Conservation (phyloP, 1,284 basidiomycete species). For the Rhodotorula sp. region DNA sequence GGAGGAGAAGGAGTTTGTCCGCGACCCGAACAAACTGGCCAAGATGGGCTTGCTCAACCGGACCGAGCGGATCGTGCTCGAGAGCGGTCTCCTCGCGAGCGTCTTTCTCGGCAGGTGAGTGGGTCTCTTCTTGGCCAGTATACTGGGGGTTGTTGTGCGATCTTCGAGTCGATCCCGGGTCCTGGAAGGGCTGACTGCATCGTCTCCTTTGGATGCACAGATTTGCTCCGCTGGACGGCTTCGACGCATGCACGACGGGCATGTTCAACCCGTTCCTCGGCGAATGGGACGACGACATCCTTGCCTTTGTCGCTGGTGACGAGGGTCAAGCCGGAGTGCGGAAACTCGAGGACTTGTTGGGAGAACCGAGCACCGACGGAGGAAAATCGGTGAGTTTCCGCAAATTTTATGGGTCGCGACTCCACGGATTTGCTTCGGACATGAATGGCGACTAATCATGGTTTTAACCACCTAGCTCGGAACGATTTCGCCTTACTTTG, state of each 20-base stretch:
- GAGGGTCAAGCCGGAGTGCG: too few species aligned
- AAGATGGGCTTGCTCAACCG: conserved; percentile 66
- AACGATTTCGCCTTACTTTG: conserved; percentile 67
- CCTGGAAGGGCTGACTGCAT: too few species aligned
- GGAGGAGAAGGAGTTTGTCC: not conserved
- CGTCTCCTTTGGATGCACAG: conserved; percentile 1
- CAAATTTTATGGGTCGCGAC: not conserved
- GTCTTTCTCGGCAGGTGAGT: conserved; percentile 64
- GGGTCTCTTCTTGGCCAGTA: too few species aligned
- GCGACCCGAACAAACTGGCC: conserved; percentile 34
- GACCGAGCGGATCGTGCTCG: conserved; percentile 64
- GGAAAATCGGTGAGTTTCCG: conserved; percentile 8
- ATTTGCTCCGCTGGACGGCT: conserved; percentile 63
- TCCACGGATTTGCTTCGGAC: too few species aligned
- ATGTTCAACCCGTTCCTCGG: conserved; percentile 62
- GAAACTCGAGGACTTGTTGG: conserved; percentile 67
- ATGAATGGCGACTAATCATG: not conserved
- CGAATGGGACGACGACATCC: conserved; percentile 68
- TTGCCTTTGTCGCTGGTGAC: conserved; percentile 46
- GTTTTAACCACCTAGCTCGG: conserved; percentile 53
- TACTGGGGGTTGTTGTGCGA: too few species aligned
- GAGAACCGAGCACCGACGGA: conserved; percentile 60
- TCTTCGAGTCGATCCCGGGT: too few species aligned
- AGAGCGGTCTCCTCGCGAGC: conserved; percentile 68
- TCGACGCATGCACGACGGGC: conserved; percentile 71